phyloP scores from a whole-genome alignment of 2,329 filamentous ascomycete species.

The Aspergillus spinulosporus region DNA sequence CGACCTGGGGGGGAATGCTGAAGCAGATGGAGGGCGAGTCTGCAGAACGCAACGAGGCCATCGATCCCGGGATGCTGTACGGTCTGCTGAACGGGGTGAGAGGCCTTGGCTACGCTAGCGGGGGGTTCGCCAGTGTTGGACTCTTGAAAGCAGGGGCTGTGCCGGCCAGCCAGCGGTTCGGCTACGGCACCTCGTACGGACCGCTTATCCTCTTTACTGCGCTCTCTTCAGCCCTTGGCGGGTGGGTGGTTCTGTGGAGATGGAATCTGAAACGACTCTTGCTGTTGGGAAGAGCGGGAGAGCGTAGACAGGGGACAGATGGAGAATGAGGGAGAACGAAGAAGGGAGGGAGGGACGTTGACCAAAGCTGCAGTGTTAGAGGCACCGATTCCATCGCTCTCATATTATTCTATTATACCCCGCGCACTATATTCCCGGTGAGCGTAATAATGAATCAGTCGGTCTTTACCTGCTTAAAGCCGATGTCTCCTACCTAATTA shows the following conservation, averaged over 20 bases:
- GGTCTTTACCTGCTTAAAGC: too few relatives aligned
- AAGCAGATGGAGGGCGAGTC: constrained; percentile 51
- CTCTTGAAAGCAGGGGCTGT: constrained; percentile 49
- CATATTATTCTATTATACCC: too few relatives aligned
- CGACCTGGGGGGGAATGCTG: constrained; percentile 59
- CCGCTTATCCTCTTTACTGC: constrained; percentile 59
- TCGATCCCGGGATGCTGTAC: constrained; percentile 37
- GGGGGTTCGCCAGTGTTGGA: constrained; percentile 57
- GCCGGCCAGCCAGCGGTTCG: constrained; percentile 34
- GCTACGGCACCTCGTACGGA: constrained; percentile 56
- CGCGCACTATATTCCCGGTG: too few relatives aligned
- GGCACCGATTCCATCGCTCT: too few relatives aligned
- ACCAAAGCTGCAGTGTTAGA: too few relatives aligned
- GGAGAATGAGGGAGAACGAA: too few relatives aligned
- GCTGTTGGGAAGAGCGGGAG: background rate
- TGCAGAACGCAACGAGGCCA: constrained; percentile 18
- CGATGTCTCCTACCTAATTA: too few relatives aligned
- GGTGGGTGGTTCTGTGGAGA: constrained; percentile 26
- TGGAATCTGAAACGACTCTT: constrained; percentile 1
- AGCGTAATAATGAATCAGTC: too few relatives aligned
- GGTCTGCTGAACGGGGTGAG: constrained; percentile 37
- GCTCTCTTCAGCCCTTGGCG: constrained; percentile 52
- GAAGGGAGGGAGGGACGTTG: too few relatives aligned
- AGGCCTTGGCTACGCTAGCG: constrained; percentile 37
- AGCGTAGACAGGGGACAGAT: too few relatives aligned